Evolutionary conservation across 2,329 filamentous ascomycete genomes (phyloP), one percentile per base, ranked within the genome.

Genomic region (Diplodia corticola): DNA sequence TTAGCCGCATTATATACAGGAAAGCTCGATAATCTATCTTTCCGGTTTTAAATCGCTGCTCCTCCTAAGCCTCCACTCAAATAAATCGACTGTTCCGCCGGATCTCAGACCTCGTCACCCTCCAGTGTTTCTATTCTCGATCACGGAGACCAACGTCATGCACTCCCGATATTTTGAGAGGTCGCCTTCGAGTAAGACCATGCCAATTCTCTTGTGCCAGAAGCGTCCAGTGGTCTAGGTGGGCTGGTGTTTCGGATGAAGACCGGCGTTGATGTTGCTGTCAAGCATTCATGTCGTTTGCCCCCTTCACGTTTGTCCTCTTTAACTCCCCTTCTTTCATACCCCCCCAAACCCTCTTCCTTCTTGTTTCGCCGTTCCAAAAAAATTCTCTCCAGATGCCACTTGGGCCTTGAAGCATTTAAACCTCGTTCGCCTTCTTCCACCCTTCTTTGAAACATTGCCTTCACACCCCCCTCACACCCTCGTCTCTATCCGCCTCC

Each of bases 401-500:
- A 20, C n/a, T n/a, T 9, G 20, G 20, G n/a, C 40, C 40, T n/a
- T n/a, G 10, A 20, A 44, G 40, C 17, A 13, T 6, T 44, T 44
- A n/a, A 13, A 6, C 17, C 17, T 44, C 40, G 20, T 44, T 44
- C n/a, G 4, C n/a, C 3, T 9, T 4, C 40, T n/a, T n/a, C 3
- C 40, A n/a, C 40, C n/a, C 40, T 20, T n/a, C 17, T 9, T 13
- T 20, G 20, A 44, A 20, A 44, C 7, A 44, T 9, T 5, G n/a
- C 9, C 10, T 26, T 49, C 26, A 48, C 44, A 20, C 10, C 28
- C 40, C 17, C 40, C 15, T 12, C 12, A 44, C 44, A 1, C 17
- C 57, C 44, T 61, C 57, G n/a, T 61, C 57, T 20, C 57, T 68
- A 67, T 67, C 67, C 63, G 64, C 69, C 68, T 69, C 69, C 68